Base-by-base conservation (phyloP, 345 rosid species). In the Cochlearia excelsa region DNA sequence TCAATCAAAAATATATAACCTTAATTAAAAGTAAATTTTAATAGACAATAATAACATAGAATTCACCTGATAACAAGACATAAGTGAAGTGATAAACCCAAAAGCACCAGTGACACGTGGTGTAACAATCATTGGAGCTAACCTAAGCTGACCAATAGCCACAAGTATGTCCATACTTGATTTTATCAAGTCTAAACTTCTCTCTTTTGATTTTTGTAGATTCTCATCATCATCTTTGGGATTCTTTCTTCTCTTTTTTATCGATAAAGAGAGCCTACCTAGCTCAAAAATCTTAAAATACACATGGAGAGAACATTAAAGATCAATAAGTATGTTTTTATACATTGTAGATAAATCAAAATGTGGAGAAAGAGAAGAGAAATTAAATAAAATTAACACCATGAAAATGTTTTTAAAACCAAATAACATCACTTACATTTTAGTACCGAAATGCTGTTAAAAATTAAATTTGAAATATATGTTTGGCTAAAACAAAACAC, bases 11-110 rank as follows among this genome's bases (percentile, higher is more conserved):
- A 16, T 16, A 16, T 16, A 16, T 16, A 16, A 16, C 23, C 23
- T 16, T 16, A 16, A 16, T 16, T 16, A 16, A 16, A 16, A 16
- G 23, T 16, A 16, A 16, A 16, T 16, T 16, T 16, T 16, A 16
- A 16, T 16, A 0, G 23, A 16, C 23, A 16, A 16, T 16, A 16
- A 16, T 0, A 16, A 16, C 23, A 16, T 16, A 33, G 34, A 26
- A 28, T 10, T 46, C 78, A 90, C 99, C 97, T 90, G 97, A 74
- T 90, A 94, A 71, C 99, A 94, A 50, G 96, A 83, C 68, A 94
- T 90, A 46, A 94, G 84, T 16, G 99, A 94, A 59, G 77, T 74
- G 73, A 61, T 75, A 64, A 90, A 81, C 74, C 97, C 97, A 26
- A 85, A 63, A 39, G 83, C 95, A 51, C 99, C 99, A 1, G 96